Conservation (phyloP, 345 rosid genomes). For the Rhodamnia argentea region DNA sequence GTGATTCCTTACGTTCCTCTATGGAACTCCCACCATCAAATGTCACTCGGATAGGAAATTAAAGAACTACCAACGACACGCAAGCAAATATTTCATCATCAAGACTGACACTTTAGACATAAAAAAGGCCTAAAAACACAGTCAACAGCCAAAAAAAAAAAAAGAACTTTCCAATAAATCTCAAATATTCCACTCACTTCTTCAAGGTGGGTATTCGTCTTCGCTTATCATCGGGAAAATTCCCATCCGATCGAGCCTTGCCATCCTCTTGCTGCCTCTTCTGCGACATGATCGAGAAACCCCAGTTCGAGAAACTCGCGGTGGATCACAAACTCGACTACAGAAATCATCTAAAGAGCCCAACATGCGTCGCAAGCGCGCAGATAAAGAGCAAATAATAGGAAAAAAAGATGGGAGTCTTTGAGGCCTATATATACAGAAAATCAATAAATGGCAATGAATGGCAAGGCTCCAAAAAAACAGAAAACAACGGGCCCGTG, state of each 20-base stretch:
- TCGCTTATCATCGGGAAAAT: constrained; percentile 57
- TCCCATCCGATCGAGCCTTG: constrained; percentile 39
- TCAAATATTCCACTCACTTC: constrained; percentile 23
- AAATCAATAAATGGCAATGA: neutral
- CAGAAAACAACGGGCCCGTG: neutral
- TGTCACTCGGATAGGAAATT: neutral
- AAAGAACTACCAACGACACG: neutral
- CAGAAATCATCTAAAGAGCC: constrained; percentile 6
- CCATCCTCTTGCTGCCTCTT: constrained; percentile 79
- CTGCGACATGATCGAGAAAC: constrained; percentile 52
- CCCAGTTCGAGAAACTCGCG: neutral
- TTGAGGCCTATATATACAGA: neutral
- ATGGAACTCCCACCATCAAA: neutral
- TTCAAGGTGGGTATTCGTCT: constrained; percentile 41
- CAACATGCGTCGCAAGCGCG: constrained; percentile 18
- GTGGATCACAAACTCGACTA: neutral
- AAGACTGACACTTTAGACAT: neutral
- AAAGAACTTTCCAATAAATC: neutral
- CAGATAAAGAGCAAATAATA: no score
- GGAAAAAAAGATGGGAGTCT: neutral
- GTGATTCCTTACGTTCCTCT: neutral
- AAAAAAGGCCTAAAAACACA: neutral
- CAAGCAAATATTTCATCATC: neutral
- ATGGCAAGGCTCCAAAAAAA: neutral
- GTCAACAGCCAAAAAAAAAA: neutral